Conservation (phyloP, 2,329 filamentous ascomycete species). For the Aulographum hederae region DNA sequence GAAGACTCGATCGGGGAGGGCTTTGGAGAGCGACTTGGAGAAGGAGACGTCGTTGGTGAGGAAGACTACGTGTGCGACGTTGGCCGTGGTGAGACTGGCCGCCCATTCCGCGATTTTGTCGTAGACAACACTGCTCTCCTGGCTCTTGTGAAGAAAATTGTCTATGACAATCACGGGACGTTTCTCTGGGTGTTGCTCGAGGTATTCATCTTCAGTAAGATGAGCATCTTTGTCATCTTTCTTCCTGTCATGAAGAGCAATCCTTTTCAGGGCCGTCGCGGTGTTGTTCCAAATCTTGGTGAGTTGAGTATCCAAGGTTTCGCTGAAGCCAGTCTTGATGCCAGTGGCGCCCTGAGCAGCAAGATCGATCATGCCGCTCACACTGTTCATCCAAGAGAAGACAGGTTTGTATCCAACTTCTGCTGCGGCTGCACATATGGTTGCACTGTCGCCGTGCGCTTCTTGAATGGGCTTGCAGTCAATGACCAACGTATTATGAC, state of each 20-base stretch:
- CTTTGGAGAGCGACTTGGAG: conserved; percentile 70
- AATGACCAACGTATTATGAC: conserved; percentile 62
- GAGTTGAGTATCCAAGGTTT: conserved; percentile 77
- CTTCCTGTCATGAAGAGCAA: conserved; percentile 50
- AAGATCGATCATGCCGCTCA: conserved; percentile 81
- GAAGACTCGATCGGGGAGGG: conserved; percentile 81
- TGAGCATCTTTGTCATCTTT: conserved; percentile 62
- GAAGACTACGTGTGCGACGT: conserved; percentile 88
- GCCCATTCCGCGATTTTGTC: conserved; percentile 62
- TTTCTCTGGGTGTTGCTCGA: conserved; percentile 74
- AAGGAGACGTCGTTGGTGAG: conserved; percentile 79
- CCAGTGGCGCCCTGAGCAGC: conserved; percentile 88
- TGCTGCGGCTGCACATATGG: conserved; percentile 61
- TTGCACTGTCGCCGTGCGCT: conserved; percentile 70
- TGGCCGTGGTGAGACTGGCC: conserved; percentile 64
- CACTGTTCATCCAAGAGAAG: conserved; percentile 91
- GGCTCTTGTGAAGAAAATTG: conserved; percentile 69
- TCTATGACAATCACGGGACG: conserved; percentile 76
- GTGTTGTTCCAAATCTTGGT: conserved; percentile 81
- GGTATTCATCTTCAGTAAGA: conserved; percentile 66
- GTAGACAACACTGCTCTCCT: conserved; percentile 28
- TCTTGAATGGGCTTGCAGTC: conserved; percentile 92
- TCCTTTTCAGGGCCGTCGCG: conserved; percentile 56
- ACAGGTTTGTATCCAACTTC: conserved; percentile 84
- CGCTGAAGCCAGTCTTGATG: conserved; percentile 84